A percentile compares a stretch with the other conserved stretches of the same genome.
phyloP scores from a whole-genome alignment of 2,329 filamentous ascomycete genomes.

The Rachicladosporium sp. region DNA sequence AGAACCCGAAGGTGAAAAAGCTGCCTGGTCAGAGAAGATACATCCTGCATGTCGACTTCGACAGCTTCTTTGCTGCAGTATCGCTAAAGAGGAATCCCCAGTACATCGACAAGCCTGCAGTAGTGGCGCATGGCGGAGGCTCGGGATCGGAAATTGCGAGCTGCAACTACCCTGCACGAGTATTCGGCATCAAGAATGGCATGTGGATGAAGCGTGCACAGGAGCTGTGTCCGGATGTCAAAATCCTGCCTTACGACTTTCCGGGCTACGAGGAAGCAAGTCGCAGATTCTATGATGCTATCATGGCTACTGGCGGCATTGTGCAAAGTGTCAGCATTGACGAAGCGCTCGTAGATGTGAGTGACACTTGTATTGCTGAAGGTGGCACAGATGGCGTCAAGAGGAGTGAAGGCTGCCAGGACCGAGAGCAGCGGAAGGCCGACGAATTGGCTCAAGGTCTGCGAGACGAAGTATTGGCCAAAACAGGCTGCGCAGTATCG shows the following conservation, averaged over 20 bases:
- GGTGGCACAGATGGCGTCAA: slow-evolving; percentile 54
- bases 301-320: slow-evolving; percentile 64
- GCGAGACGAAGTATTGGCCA: slow-evolving; percentile 56
- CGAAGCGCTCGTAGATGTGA: slow-evolving; percentile 81
- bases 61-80: slow-evolving; percentile 95
- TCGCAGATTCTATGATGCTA: slow-evolving; percentile 70
- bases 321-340: slow-evolving; percentile 97
- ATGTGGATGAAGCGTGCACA: slow-evolving; percentile 98
- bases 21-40: slow-evolving; percentile 60
- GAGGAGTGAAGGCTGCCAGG: slow-evolving; percentile 55
- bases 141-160: slow-evolving; percentile 90
- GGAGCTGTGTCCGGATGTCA: slow-evolving; percentile 71
- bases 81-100: slow-evolving; percentile 70
- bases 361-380: slow-evolving; percentile 52
- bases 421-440: slow-evolving; percentile 67
- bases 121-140: slow-evolving; percentile 77
- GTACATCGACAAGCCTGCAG: slow-evolving; percentile 64
- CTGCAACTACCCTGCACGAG: slow-evolving; percentile 85
- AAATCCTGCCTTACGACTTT: slow-evolving; percentile 92
- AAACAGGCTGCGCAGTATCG: slow-evolving; percentile 77
- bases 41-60: slow-evolving; percentile 92
- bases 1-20: slow-evolving; percentile 40
- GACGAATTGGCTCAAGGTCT: slow-evolving; percentile 57
- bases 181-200: slow-evolving; percentile 83
- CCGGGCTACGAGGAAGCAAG: slow-evolving; percentile 89